phyloP scores from a whole-genome alignment of 208 protist genomes.

The Wallacemonas sp. region DNA sequence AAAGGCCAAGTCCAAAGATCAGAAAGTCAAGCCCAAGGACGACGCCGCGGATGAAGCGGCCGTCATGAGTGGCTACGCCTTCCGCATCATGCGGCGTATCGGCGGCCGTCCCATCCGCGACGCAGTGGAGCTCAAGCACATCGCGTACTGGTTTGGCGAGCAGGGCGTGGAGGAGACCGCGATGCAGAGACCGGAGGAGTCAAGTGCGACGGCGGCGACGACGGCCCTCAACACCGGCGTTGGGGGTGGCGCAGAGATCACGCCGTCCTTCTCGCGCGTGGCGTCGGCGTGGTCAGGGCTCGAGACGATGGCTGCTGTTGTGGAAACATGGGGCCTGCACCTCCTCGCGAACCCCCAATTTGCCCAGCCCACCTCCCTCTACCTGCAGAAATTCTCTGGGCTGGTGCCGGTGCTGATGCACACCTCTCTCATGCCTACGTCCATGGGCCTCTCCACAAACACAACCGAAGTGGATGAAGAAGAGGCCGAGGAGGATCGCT shows the following conservation, averaged over 20 bases:
- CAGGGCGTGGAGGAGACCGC: constrained; percentile 21
- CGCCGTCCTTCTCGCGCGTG: constrained; percentile 45
- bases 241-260: constrained; percentile 24
- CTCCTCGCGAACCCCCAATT: constrained; percentile 63
- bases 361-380: constrained; percentile 61
- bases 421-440: constrained; percentile 33
- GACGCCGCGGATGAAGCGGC: constrained; percentile 1
- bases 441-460: constrained; percentile 16
- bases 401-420: constrained; percentile 54
- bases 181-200: constrained; percentile 13
- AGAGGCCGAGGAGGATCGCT: constrained; percentile 10
- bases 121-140: constrained; percentile 54
- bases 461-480: constrained; percentile 1
- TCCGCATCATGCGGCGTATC: constrained; percentile 53
- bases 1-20: constrained; percentile 2
- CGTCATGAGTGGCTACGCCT: constrained; percentile 19
- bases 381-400: constrained; percentile 64
- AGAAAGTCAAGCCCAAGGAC: background rate
- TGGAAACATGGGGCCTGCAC: constrained; percentile 67
- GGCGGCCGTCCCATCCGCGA: constrained; percentile 66
- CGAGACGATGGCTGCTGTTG: constrained; percentile 43
- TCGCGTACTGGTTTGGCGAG: constrained; percentile 40
- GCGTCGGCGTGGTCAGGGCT: constrained; percentile 65
- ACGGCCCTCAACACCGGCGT: constrained; percentile 11
- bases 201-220: background rate